Evolutionary conservation across 805 yeast genomes (phyloP), one percentile per base, ranked within the genome.

Genomic region (Starmerella etchellsii): DNA sequence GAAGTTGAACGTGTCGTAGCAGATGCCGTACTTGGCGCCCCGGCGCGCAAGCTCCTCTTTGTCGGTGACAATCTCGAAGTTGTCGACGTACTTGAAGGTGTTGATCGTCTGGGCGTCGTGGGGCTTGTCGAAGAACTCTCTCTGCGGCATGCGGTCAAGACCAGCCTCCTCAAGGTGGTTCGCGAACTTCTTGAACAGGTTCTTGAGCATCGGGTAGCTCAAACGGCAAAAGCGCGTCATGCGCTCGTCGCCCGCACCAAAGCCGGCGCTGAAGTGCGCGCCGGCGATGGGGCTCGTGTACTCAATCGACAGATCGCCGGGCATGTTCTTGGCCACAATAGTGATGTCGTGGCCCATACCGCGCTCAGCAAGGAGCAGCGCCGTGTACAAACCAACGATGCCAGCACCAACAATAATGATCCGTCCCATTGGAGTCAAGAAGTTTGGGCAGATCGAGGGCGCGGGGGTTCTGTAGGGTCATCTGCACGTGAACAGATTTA

Each of bases 211-310:
- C 19, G 63, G 54, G 54, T 75, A 80, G 2, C 84, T 76, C 50
- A 61, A 64, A 53, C 67, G 68, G 53, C 78, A 87, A 50, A 63
- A 74, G 3, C 54, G 55, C 38, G 76, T 51, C 0, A 71, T 64
- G n/a, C 60, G 65, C 2, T 57, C 57, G 48, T 76, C 81, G 44
- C 69, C 66, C 2, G 76, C 80, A 0, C 81, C 69, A 35, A 78
- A 76, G 14, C 33, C 46, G 46, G 71, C 65, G 2, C 76, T 68
- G 52, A 73, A 73, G 54, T 74, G 73, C 7, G 75, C 78, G 21
- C 79, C 79, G 0, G 94, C 94, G 71, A 79, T 78, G 0, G 94
- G 94, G 0, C 87, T 78, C 1, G 94, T 76, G 57, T 78, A 82
- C 37, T 71, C 65, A 42, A 72, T 71, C 3, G 84, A 74, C 48